A percentile compares a stretch with the other conserved stretches of the same genome.
Conservation (phyloP, 805 yeast species). For the Myxozyma geophila region DNA sequence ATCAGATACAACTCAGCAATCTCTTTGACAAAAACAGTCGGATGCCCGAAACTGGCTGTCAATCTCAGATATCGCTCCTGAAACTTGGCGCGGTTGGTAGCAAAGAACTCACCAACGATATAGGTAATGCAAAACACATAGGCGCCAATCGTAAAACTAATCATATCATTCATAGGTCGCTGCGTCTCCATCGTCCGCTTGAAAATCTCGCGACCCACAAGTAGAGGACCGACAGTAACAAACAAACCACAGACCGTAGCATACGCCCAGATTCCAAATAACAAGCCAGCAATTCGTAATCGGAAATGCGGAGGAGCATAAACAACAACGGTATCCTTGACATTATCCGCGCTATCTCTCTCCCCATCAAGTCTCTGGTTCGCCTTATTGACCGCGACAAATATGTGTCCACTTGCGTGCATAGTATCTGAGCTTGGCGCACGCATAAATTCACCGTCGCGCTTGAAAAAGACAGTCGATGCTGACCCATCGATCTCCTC, state of each 20-base stretch:
- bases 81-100: conserved; percentile 5
- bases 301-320: conserved; percentile 84
- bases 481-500: conserved; percentile 6
- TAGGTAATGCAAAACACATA: conserved; percentile 20
- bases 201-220: conserved; percentile 40
- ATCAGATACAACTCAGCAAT: not conserved
- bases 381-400: conserved; percentile 80
- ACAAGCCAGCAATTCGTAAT: conserved; percentile 57
- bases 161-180: conserved; percentile 37
- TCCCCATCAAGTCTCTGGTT: conserved; percentile 60
- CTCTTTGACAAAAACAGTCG: conserved; percentile 19
- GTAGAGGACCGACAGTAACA: conserved; percentile 40
- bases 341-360: conserved; percentile 50
- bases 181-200: conserved; percentile 8
- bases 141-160: conserved; percentile 38
- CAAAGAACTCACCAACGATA: conserved; percentile 9
- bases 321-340: conserved; percentile 60
- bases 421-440: conserved; percentile 86
- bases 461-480: conserved; percentile 62
- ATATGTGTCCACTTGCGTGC: conserved; percentile 60
- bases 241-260: conserved; percentile 38
- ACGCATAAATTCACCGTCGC: conserved; percentile 79
- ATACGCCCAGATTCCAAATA: conserved; percentile 55
- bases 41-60: not conserved
- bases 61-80: conserved; percentile 1